Percentiles rank a stretch among this genome's conserved stretches.
Evolutionary conservation across 1,139 yeast genomes (phyloP).

Genomic region (Yamadazyma taylorii): DNA sequence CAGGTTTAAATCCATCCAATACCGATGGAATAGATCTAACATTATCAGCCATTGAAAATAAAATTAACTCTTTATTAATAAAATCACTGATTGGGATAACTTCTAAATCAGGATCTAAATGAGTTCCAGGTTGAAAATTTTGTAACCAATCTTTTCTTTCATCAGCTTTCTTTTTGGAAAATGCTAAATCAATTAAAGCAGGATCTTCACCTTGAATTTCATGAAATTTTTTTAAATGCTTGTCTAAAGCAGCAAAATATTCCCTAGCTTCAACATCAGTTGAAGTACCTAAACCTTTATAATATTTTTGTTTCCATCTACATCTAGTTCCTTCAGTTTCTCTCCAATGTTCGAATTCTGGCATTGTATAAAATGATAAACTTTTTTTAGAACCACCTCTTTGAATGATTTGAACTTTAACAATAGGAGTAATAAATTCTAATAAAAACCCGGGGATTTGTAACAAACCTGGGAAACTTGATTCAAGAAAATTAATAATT

Average conservation of each 20-base stretch:
- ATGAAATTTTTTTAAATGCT: conserved; percentile 84
- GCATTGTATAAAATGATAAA: conserved; percentile 88
- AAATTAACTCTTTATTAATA: conserved; percentile 90
- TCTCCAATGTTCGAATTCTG: conserved; percentile 94
- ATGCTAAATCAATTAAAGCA: conserved; percentile 85
- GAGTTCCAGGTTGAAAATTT: conserved; percentile 87
- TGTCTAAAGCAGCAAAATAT: conserved; percentile 83
- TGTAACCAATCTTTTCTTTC: conserved; percentile 98
- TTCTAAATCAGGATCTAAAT: conserved; percentile 74
- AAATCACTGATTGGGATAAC: conserved; percentile 91
- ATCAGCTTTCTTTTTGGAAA: conserved; percentile 93
- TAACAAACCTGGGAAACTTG: conserved; percentile 91
- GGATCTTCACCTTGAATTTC: conserved; percentile 79
- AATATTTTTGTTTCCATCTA: conserved; percentile 93
- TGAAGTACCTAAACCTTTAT: conserved; percentile 98
- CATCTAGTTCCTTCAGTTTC: conserved; percentile 73
- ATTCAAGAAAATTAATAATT: conserved; percentile 87
- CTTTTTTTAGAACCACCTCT: conserved; percentile 57
- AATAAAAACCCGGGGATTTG: conserved; percentile 89
- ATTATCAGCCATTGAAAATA: conserved; percentile 96
- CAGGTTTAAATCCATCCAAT: conserved; percentile 95
- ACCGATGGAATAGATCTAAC: conserved; percentile 93
- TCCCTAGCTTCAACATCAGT: conserved; percentile 78
- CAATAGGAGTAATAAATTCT: conserved; percentile 96
- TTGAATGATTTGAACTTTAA: conserved; percentile 76